Base-by-base conservation (phyloP, 225 moss, liverwort and hornwort species). In the Sphagnum tenellum region DNA sequence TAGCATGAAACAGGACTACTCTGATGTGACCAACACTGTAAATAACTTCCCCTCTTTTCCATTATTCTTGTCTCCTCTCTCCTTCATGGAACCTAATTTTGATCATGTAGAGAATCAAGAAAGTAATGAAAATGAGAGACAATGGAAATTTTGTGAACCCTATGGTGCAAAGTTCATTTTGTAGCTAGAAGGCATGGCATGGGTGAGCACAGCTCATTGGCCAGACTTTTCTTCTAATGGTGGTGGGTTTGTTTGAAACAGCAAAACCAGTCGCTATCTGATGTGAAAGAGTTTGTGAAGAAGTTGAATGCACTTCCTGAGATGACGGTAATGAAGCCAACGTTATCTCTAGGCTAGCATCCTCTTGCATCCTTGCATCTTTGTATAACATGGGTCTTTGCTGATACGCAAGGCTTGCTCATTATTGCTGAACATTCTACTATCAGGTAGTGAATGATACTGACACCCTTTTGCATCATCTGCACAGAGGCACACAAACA, bases 281-380 rank as follows among this genome's bases (percentile, higher is more conserved):
- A 98, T 50, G 79, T 98, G 44, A 98, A 93, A 76, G 98, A 98
- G 78, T 98, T 98, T 48, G 98, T 98, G 71, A 98, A 98, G 68
- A 98, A 98, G 78, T 62, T 98, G 81, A 98, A 93, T 63, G 85
- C 85, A 57, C 90, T 98, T 61, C 98, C 98, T 48, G 98, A 98
- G 77, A 82, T 98, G 65, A 93, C 98, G 68, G 91, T 91, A 73
- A 77, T 75, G 29, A 29, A 29, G 29, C 29, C 29, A 29, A 29
- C 1, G 29, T 29, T 29, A 29, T 29, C 29, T 29, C 29, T 29
- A 29, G 29, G 29, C 29, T 29, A 29, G 29, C 29, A 29, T 29
- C 29, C 29, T 29, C 29, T 29, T 29, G 29, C 29, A 29, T 29
- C 29, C 29, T 29, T 29, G 29, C 29, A 29, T 29, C 29, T 29